Evolutionary conservation across 2,329 filamentous ascomycete genomes (phyloP).

Genomic region (Cladophialophora exuberans): DNA sequence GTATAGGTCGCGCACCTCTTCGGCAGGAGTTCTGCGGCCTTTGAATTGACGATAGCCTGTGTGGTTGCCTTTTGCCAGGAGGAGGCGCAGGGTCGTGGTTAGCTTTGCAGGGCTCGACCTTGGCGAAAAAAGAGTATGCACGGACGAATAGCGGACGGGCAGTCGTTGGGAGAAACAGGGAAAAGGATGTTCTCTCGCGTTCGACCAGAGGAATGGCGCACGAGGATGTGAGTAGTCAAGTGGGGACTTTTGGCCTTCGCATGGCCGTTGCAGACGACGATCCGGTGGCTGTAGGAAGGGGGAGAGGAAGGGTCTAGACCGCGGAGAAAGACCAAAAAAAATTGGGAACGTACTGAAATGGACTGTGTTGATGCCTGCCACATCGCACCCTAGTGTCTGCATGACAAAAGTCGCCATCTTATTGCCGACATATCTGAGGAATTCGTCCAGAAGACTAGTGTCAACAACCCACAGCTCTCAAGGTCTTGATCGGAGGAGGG

Average conservation of each 20-base stretch:
- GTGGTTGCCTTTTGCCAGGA: constrained; percentile 74
- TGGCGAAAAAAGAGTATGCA: neutral
- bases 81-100: neutral
- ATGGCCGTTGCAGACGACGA: too few relatives aligned
- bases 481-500: too few relatives aligned
- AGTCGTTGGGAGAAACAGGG: too few relatives aligned
- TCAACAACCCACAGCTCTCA: neutral
- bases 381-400: constrained; percentile 91
- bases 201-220: too few relatives aligned
- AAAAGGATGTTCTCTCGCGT: too few relatives aligned
- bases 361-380: constrained; percentile 92
- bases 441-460: neutral
- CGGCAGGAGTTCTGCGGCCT: constrained; percentile 77
- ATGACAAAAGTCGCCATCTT: constrained; percentile 95
- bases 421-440: constrained; percentile 86
- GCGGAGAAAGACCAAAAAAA: too few relatives aligned
- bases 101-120: neutral
- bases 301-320: too few relatives aligned
- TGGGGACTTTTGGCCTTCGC: too few relatives aligned
- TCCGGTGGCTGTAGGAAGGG: too few relatives aligned
- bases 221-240: too few relatives aligned
- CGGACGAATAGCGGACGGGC: neutral
- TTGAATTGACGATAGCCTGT: constrained; percentile 89
- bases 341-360: constrained; percentile 77
- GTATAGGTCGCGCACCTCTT: constrained; percentile 84